Evolutionary conservation across 2,329 filamentous ascomycete species (phyloP), one percentile per base, ranked within the genome.

Genomic region (Sphaceloma murrayae): DNA sequence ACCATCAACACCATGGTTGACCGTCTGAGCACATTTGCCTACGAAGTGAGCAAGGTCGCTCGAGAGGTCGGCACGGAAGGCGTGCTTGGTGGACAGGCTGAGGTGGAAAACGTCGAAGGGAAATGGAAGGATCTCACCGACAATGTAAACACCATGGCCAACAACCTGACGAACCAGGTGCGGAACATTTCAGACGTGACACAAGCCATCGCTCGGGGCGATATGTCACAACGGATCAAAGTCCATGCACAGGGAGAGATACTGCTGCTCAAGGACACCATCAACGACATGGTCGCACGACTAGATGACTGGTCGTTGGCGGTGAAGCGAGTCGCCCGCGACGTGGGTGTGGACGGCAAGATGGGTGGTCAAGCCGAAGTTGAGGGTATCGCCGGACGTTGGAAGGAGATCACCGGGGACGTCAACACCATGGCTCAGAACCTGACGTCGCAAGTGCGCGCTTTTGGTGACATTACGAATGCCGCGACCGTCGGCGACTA

Each of bases 391-490:
- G 86, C 88, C 54, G 89, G 89, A 51, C 79, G 88, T 45, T 98
- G 89, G 91, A 95, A 94, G 61, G 89, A 98, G 62, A 96, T 98
- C 56, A 96, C 91, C 0, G 89, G 87, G 43, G 86, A 94, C 59
- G 87, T 94, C 62, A 94, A 94, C 62, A 94, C 85, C 38, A 94
- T 94, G 86, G 68, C 67, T 22, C 73, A 82, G 55, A 84, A 84
- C 52, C 64, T 94, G 69, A 96, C 89, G 3, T 91, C 89, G 1
- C 91, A 98, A 75, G 91, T 98, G 56, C 82, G 91, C 54, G 91
- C 91, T 27, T 98, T 98, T 63, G 91, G 88, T 44, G 89, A 96
- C 61, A 96, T 98, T 56, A 95, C 89, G n/a, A 94, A 95, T 62
- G 80, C 91, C 27, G 91, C 91, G 19, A 95, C 89, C 48, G 88